Conservation (phyloP, 1,139 yeast species). For the Meyerozyma smithsonii region DNA sequence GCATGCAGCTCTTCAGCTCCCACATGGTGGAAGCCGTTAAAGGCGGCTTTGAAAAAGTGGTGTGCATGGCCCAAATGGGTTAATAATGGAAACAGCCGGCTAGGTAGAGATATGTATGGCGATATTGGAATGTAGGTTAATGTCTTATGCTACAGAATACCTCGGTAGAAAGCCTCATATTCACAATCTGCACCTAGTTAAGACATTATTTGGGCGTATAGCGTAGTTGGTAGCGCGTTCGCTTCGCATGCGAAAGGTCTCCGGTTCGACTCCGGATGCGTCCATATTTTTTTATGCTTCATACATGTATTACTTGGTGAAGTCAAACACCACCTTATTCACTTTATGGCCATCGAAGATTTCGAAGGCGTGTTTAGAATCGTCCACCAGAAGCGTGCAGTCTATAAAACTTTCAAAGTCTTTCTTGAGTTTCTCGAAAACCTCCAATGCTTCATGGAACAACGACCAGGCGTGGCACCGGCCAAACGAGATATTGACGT, state of each 20-base stretch:
- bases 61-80: neutral
- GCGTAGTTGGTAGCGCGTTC: constrained; percentile 19
- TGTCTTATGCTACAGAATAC: neutral
- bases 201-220: constrained; percentile 9
- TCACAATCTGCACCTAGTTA: neutral
- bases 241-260: constrained; percentile 12
- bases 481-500: constrained; percentile 57
- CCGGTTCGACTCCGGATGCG: constrained; percentile 13
- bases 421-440: constrained; percentile 41
- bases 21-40: constrained; percentile 1
- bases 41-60: constrained; percentile 1
- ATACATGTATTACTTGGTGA: constrained; percentile 5
- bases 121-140: neutral
- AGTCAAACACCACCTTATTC: constrained; percentile 49
- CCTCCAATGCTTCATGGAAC: constrained; percentile 48
- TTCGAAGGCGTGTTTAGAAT: neutral
- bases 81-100: neutral
- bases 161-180: neutral
- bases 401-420: constrained; percentile 49
- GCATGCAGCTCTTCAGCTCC: constrained; percentile 1
- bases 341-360: constrained; percentile 39
- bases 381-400: constrained; percentile 31
- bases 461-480: constrained; percentile 61
- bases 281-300: constrained; percentile 7
- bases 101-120: neutral